Evolutionary conservation across 2,329 filamentous ascomycete species (phyloP).

Genomic region (Tolypocladium endophyticum): DNA sequence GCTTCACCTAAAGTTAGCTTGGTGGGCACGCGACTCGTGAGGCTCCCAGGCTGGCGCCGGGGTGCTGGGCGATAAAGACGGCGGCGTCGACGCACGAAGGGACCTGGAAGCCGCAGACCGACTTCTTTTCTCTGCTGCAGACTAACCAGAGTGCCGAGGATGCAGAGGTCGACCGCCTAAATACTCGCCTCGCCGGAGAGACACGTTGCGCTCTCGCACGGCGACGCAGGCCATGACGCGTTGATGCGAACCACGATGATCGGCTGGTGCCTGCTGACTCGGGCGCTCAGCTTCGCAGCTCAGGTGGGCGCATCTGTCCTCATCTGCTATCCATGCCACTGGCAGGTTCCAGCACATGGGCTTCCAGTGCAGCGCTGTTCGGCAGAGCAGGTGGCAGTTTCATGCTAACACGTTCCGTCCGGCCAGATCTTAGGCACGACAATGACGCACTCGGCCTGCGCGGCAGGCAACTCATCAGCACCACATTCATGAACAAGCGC

Average conservation of each 20-base stretch:
- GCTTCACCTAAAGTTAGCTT: not conserved
- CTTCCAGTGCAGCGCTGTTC: not conserved
- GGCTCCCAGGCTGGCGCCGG: not conserved
- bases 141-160: too few species aligned
- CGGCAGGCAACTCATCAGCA: not conserved
- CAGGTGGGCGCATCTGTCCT: not conserved
- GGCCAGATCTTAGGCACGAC: not conserved
- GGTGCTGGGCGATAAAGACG: not conserved
- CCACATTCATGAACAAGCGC: not conserved
- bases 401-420: not conserved
- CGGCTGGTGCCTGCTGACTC: not conserved
- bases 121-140: too few species aligned
- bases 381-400: not conserved
- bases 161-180: not conserved
- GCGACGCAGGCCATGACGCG: not conserved
- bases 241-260: not conserved
- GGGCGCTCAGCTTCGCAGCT: not conserved
- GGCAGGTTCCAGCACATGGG: not conserved
- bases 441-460: not conserved
- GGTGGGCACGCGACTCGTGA: not conserved
- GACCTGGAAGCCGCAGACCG: too few species aligned
- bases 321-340: not conserved
- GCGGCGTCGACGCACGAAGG: not conserved
- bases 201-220: not conserved
- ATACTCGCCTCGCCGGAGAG: not conserved